Percentiles rank a stretch among this genome's conserved stretches.
These are phyloP conservation scores for Myriosclerotinia scirpicola DNA, from an alignment of 2,329 filamentous ascomycete species.

Conservation along the genomic window DNA sequence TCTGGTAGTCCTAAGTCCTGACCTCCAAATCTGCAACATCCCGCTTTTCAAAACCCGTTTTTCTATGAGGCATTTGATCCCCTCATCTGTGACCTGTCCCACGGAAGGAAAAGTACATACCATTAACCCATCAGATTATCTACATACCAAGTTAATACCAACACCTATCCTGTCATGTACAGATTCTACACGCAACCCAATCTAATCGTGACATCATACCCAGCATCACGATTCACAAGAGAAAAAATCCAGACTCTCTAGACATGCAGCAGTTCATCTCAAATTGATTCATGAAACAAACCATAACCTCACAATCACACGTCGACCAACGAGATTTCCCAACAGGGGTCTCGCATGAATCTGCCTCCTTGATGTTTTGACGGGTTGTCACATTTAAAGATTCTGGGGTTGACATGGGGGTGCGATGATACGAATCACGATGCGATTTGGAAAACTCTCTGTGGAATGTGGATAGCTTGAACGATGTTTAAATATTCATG, in stretches of 20 bases:
- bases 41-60: too few species aligned
- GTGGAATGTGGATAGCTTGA: not conserved
- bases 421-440: too few species aligned
- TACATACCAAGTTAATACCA: too few species aligned
- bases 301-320: too few species aligned
- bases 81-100: too few species aligned
- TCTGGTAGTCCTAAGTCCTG: too few species aligned
- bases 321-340: not conserved
- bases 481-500: not conserved
- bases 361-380: not conserved
- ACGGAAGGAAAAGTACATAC: not conserved
- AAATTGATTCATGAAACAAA: not conserved
- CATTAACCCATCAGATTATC: too few species aligned
- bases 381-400: not conserved
- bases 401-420: conserved; percentile 16
- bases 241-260: not conserved
- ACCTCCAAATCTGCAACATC: too few species aligned
- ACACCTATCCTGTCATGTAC: too few species aligned
- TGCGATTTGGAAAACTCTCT: not conserved
- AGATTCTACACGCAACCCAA: not conserved
- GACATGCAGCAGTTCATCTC: conserved; percentile 6
- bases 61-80: too few species aligned
- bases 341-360: conserved; percentile 13
- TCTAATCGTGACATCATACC: conserved; percentile 6
- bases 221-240: too few species aligned